Evolutionary conservation across 805 yeast genomes (phyloP).

Genomic region (Candida adriatica): DNA sequence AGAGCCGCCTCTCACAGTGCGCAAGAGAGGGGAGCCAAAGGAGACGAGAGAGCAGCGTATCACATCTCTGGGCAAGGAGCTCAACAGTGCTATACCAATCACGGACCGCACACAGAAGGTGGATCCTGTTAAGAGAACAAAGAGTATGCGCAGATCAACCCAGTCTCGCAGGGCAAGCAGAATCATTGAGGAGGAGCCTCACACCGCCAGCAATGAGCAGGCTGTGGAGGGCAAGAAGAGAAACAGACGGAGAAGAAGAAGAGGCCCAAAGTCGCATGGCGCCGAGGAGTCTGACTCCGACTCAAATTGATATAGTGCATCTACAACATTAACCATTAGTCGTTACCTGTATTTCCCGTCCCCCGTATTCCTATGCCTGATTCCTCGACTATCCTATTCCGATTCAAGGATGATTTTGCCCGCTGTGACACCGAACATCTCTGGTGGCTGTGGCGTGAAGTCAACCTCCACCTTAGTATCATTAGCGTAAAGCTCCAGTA

Average conservation of each 20-base stretch:
- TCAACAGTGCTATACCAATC: conserved; percentile 17
- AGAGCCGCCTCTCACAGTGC: conserved; percentile 1
- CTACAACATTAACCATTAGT: no score
- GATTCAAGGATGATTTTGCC: background rate
- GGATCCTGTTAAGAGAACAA: conserved; percentile 7
- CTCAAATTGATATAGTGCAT: no score
- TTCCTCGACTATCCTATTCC: no score
- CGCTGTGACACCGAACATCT: conserved; percentile 1
- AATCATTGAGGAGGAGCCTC: conserved; percentile 8
- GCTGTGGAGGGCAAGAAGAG: conserved; percentile 6
- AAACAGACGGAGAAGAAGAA: conserved; percentile 14
- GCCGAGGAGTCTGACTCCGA: conserved; percentile 1
- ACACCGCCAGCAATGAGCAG: background rate
- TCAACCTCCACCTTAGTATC: no score
- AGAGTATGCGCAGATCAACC: conserved; percentile 2
- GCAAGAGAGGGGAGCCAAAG: conserved; percentile 13
- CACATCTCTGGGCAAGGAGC: conserved; percentile 15
- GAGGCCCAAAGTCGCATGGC: conserved; percentile 1
- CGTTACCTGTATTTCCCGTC: no score
- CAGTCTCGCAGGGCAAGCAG: background rate
- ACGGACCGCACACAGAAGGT: conserved; percentile 14
- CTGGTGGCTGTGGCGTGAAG: no score
- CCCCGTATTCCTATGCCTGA: no score
- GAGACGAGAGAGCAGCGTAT: conserved; percentile 17
- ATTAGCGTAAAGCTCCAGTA: conserved; percentile 8